Conservation (phyloP, 1,284 basidiomycete species). For the Irpex rosettiformis region DNA sequence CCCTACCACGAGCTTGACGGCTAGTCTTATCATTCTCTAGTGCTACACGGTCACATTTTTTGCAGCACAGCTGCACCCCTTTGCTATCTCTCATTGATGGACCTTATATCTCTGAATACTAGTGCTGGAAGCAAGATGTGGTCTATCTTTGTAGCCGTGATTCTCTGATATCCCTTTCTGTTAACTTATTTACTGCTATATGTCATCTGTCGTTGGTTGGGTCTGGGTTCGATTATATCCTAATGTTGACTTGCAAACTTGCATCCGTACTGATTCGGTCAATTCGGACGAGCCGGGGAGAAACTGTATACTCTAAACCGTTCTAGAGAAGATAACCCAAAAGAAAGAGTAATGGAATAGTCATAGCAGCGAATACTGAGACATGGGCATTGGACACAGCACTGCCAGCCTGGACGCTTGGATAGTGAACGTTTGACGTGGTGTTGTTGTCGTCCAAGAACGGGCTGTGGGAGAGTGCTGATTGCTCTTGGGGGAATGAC, state of each 20-base stretch:
- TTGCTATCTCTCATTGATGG: neutral
- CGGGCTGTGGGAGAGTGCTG: conserved; percentile 24
- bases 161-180: neutral
- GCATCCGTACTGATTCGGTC: too few relatives aligned
- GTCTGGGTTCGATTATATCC: neutral
- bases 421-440: conserved; percentile 20
- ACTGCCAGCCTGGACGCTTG: conserved; percentile 15
- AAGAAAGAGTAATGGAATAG: neutral
- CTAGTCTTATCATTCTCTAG: too few relatives aligned
- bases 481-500: conserved; percentile 33
- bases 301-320: neutral
- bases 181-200: neutral
- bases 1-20: too few relatives aligned
- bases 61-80: too few relatives aligned
- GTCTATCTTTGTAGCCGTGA: neutral
- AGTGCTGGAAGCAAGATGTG: too few relatives aligned
- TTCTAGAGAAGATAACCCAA: neutral
- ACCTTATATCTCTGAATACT: neutral
- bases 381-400: neutral
- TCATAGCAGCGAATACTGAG: neutral
- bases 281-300: too few relatives aligned
- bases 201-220: too few relatives aligned
- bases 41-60: too few relatives aligned
- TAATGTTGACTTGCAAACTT: neutral
- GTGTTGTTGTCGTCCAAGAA: conserved; percentile 23